Conservation (phyloP, 2,329 filamentous ascomycete genomes). For the Fonsecaea monophora region DNA sequence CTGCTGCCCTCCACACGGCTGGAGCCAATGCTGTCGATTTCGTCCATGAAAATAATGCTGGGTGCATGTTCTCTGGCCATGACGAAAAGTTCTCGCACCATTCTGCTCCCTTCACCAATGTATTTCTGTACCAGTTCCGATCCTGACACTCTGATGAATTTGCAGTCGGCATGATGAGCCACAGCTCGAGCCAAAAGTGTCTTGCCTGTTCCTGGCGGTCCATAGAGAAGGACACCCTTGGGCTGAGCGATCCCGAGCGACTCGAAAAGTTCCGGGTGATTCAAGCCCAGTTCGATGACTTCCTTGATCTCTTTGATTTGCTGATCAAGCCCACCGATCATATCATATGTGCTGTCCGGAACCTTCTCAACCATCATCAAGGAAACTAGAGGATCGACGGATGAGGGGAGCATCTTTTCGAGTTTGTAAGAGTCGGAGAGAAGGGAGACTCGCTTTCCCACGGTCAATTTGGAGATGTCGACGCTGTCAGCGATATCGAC, state of each 20-base stretch:
- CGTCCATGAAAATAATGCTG: slow-evolving; percentile 99
- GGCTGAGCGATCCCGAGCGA: slow-evolving; percentile 98
- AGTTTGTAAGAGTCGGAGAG: slow-evolving; percentile 98
- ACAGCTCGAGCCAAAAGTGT: slow-evolving; percentile 93
- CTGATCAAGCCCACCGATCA: slow-evolving; percentile 98
- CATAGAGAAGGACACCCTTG: slow-evolving; percentile 95
- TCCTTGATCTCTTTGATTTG: slow-evolving; percentile 99
- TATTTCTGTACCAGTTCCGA: slow-evolving; percentile 99
- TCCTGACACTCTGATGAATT: slow-evolving; percentile 96
- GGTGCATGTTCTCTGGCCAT: slow-evolving; percentile 98
- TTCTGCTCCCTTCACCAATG: slow-evolving; percentile 95
- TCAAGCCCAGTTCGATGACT: slow-evolving; percentile 96
- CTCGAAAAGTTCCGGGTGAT: slow-evolving; percentile 98
- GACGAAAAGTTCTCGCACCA: slow-evolving; percentile 98
- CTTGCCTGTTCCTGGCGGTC: slow-evolving; percentile 95
- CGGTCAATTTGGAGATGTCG: slow-evolving; percentile 92
- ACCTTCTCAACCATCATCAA: slow-evolving; percentile 99
- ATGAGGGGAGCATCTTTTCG: slow-evolving; percentile 97
- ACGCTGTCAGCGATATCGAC: slow-evolving; percentile 95
- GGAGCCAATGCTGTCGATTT: slow-evolving; percentile 98
- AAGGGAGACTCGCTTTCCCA: slow-evolving; percentile 95
- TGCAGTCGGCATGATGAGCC: slow-evolving; percentile 98
- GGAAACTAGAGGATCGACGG: slow-evolving; percentile 95
- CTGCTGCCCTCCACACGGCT: slow-evolving; percentile 95
- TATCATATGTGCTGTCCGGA: slow-evolving; percentile 99